phyloP scores from a whole-genome alignment of 2,329 filamentous ascomycete species.

The Aspergillus floridensis region DNA sequence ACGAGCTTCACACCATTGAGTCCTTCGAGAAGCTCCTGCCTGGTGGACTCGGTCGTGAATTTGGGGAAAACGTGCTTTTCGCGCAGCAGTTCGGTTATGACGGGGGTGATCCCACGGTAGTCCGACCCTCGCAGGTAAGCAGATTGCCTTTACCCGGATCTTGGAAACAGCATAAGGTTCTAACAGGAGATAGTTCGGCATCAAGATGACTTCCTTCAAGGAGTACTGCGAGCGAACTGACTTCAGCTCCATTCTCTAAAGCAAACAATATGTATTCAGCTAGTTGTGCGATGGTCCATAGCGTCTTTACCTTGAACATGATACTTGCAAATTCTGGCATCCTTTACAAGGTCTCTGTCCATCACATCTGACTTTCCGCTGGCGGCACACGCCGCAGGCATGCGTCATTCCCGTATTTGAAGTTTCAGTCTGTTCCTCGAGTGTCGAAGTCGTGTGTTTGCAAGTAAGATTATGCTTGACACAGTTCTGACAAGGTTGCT shows the following conservation, averaged over 20 bases:
- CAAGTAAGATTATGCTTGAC: neutral
- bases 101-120: neutral
- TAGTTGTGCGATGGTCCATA: no score
- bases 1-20: no score
- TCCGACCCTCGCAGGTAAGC: neutral
- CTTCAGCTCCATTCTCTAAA: no score
- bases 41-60: neutral
- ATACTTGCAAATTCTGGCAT: neutral
- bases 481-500: neutral
- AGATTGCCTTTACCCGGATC: no score
- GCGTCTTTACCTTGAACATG: no score
- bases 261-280: no score
- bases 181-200: no score
- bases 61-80: constrained; percentile 5
- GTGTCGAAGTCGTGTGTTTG: neutral
- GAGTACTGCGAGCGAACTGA: no score
- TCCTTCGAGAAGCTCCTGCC: neutral
- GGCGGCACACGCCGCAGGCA: neutral
- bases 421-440: neutral
- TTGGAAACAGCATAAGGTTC: no score
- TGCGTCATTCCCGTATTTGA: neutral
- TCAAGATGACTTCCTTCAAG: no score
- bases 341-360: neutral
- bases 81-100: constrained; percentile 1
- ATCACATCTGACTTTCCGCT: constrained; percentile 3